A percentile compares a stretch with the other conserved stretches of the same genome.
Evolutionary conservation across 768 basidiomycete genomes (phyloP).

Genomic region (Boletus edulis): DNA sequence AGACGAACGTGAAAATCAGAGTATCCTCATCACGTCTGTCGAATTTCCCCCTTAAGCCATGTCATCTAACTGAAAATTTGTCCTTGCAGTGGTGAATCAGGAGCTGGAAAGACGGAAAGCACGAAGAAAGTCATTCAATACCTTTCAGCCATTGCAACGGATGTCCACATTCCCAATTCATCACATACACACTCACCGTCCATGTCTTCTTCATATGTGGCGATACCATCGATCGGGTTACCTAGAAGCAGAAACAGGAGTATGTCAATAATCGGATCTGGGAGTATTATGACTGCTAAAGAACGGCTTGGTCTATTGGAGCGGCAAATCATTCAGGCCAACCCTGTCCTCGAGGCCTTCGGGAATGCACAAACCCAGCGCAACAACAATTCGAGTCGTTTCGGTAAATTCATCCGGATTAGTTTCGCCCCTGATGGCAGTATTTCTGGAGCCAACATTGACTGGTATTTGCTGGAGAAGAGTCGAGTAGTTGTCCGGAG

Average conservation of each 20-base stretch:
- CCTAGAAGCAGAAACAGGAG: conserved; percentile 65
- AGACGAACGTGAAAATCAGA: conserved; percentile 95
- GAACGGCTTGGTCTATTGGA: conserved; percentile 86
- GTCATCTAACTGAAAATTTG: conserved; percentile 10
- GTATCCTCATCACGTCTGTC: conserved; percentile 94
- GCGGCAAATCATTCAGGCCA: conserved; percentile 95
- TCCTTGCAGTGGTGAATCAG: conserved; percentile 83
- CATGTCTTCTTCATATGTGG: conserved; percentile 49
- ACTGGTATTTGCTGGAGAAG: conserved; percentile 99
- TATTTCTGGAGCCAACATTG: conserved; percentile 96
- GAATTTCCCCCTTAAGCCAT: background rate
- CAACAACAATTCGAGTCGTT: conserved; percentile 98
- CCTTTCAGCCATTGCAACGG: conserved; percentile 93
- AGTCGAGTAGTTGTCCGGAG: conserved; percentile 88
- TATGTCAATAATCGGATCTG: conserved; percentile 42
- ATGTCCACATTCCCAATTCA: conserved; percentile 54
- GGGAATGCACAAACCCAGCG: conserved; percentile 98
- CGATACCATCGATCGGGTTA: conserved; percentile 65
- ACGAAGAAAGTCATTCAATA: conserved; percentile 99
- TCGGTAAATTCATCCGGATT: conserved; percentile 97
- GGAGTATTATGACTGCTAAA: conserved; percentile 54
- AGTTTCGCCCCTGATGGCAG: conserved; percentile 91
- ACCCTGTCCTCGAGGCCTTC: conserved; percentile 96
- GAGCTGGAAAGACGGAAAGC: conserved; percentile 98
- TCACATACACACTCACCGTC: conserved; percentile 71